A percentile compares a stretch with the other conserved stretches of the same genome.
Conservation (phyloP, 1,284 basidiomycete species). For the Cystobasidium sp. region DNA sequence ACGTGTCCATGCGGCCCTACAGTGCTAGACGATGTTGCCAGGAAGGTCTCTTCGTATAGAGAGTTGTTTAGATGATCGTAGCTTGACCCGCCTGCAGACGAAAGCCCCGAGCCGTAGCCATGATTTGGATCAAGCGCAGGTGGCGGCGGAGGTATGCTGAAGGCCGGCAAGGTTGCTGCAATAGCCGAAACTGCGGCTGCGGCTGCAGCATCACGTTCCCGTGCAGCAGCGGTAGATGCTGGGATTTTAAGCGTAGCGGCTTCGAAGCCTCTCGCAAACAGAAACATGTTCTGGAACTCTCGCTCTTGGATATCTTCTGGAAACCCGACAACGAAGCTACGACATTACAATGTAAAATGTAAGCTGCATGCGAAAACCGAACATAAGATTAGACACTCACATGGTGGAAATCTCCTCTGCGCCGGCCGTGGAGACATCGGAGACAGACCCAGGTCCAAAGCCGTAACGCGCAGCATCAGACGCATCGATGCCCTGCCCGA, state of each 20-base stretch:
- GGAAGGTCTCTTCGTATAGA: conserved; percentile 32
- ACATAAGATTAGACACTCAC: conserved; percentile 8
- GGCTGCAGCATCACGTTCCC: conserved; percentile 41
- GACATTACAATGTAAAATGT: not conserved
- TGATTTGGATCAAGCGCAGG: conserved; percentile 17
- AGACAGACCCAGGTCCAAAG: conserved; percentile 29
- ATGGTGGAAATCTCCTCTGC: conserved; percentile 39
- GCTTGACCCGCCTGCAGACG: conserved; percentile 9
- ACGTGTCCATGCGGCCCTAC: conserved; percentile 10
- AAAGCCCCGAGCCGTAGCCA: not conserved
- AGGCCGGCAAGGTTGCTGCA: conserved; percentile 33
- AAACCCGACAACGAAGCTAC: conserved; percentile 95
- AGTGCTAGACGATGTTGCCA: not conserved
- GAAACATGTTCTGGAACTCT: conserved; percentile 99
- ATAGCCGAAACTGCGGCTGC: conserved; percentile 41
- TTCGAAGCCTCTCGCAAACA: conserved; percentile 93
- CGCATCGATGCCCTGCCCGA: not conserved
- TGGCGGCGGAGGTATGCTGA: conserved; percentile 11
- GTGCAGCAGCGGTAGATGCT: conserved; percentile 58
- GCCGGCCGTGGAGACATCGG: conserved; percentile 34
- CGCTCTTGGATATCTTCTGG: conserved; percentile 99
- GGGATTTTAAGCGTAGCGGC: conserved; percentile 97
- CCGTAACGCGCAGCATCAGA: conserved; percentile 30
- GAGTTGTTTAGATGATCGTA: conserved; percentile 39
- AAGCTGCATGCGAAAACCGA: not conserved